These are phyloP conservation scores for Podaxis carcinomalis DNA, from an alignment of 768 basidiomycete genomes.

Conservation along the genomic window DNA sequence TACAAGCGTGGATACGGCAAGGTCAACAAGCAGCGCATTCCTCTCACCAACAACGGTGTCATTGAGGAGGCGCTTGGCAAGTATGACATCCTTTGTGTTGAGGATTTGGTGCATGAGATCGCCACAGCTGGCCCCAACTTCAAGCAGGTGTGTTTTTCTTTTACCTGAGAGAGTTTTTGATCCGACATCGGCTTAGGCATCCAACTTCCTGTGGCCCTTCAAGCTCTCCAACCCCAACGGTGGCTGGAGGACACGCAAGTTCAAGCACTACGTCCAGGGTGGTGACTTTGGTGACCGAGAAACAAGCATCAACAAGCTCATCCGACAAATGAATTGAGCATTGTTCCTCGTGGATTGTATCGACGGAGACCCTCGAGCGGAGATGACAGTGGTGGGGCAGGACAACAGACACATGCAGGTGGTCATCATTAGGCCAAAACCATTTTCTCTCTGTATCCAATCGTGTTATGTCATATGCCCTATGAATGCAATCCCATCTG, in stretches of 20 bases:
- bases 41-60: conserved; percentile 88
- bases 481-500: background rate
- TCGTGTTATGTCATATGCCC: background rate
- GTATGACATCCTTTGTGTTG: conserved; percentile 93
- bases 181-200: conserved; percentile 42
- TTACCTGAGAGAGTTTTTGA: conserved; percentile 4
- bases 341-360: conserved; percentile 12
- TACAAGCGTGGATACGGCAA: conserved; percentile 99
- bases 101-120: conserved; percentile 98
- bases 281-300: conserved; percentile 99
- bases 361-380: conserved; percentile 16
- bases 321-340: conserved; percentile 86
- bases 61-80: conserved; percentile 91
- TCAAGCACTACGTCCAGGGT: conserved; percentile 94
- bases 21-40: conserved; percentile 95
- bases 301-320: conserved; percentile 94
- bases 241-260: conserved; percentile 97
- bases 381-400: background rate
- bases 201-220: conserved; percentile 99
- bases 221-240: conserved; percentile 99
- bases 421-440: conserved; percentile 4
- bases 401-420: conserved; percentile 8
- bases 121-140: conserved; percentile 95
- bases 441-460: conserved; percentile 1
- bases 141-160: conserved; percentile 72